Conservation (phyloP, 2,329 filamentous ascomycete genomes). For the Zasmidium cellare region DNA sequence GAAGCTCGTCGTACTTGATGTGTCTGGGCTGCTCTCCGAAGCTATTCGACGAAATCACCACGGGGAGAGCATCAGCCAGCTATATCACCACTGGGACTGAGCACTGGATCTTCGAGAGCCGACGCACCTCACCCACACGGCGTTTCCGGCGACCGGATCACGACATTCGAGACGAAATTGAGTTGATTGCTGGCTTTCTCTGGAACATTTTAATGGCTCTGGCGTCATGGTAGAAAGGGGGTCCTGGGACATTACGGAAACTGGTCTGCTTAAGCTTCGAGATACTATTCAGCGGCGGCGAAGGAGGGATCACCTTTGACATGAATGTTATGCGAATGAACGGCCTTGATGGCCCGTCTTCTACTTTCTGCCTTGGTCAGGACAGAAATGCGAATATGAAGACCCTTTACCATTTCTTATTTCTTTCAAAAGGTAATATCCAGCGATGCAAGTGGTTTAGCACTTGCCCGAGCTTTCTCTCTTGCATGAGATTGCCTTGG, state of each 20-base stretch:
- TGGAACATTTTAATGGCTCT: background rate
- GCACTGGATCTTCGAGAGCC: too few relatives aligned
- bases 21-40: conserved; percentile 84
- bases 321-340: background rate
- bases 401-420: background rate
- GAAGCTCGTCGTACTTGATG: conserved; percentile 87
- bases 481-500: conserved; percentile 38
- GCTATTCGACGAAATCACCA: conserved; percentile 96
- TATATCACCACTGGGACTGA: conserved; percentile 47
- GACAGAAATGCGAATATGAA: background rate
- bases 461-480: conserved; percentile 43
- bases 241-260: background rate
- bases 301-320: background rate
- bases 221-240: background rate
- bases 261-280: background rate
- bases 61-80: conserved; percentile 72
- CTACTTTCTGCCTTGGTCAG: background rate
- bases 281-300: background rate
- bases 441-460: conserved; percentile 46
- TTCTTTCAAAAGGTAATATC: conserved; percentile 22
- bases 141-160: background rate
- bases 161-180: background rate
- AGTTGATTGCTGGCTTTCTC: background rate
- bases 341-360: conserved; percentile 10
- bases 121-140: background rate